Percentiles rank a stretch among this genome's conserved stretches.
phyloP scores from a whole-genome alignment of 2,329 filamentous ascomycete genomes.

The Balansia obtecta region DNA sequence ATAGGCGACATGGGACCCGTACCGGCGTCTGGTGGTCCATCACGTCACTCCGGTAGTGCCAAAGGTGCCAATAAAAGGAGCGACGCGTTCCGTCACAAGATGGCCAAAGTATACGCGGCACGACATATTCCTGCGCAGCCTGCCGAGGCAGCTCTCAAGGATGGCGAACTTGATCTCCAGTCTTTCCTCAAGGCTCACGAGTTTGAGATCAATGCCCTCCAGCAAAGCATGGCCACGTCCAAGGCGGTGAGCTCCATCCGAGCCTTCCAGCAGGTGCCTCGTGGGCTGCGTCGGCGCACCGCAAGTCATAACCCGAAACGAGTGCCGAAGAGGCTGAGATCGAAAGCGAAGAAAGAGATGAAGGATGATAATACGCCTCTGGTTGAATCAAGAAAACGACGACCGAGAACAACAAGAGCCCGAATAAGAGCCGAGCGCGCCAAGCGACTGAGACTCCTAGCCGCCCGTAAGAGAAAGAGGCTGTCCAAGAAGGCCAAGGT shows the following conservation, averaged over 20 bases:
- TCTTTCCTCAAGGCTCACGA: conserved; percentile 76
- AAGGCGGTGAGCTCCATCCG: conserved; percentile 50
- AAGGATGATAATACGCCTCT: conserved; percentile 81
- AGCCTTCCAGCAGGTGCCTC: conserved; percentile 84
- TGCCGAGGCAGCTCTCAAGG: conserved; percentile 38
- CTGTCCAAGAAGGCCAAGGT: conserved; percentile 19
- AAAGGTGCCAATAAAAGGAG: conserved; percentile 9
- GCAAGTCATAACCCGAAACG: conserved; percentile 92
- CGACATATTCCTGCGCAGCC: conserved; percentile 38
- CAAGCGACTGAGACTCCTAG: conserved; percentile 53
- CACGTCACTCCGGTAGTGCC: conserved; percentile 10
- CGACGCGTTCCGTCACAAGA: conserved; percentile 25
- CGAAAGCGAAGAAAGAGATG: conserved; percentile 62
- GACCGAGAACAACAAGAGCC: conserved; percentile 43
- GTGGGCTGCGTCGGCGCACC: conserved; percentile 71
- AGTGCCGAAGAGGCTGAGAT: conserved; percentile 65
- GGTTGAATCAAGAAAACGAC: conserved; percentile 52
- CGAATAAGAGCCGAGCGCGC: conserved; percentile 64
- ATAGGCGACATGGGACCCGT: conserved; percentile 15
- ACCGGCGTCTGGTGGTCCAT: conserved; percentile 14
- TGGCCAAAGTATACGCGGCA: conserved; percentile 32
- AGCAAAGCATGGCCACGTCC: conserved; percentile 67
- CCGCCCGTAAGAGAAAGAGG: conserved; percentile 39
- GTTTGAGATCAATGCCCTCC: conserved; percentile 78
- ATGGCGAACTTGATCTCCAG: conserved; percentile 75